Percentiles rank a stretch among this genome's conserved stretches.
These are phyloP conservation scores for Panicum virgatum DNA, from an alignment of 202 grass and related monocot genomes.

Conservation along the genomic window DNA sequence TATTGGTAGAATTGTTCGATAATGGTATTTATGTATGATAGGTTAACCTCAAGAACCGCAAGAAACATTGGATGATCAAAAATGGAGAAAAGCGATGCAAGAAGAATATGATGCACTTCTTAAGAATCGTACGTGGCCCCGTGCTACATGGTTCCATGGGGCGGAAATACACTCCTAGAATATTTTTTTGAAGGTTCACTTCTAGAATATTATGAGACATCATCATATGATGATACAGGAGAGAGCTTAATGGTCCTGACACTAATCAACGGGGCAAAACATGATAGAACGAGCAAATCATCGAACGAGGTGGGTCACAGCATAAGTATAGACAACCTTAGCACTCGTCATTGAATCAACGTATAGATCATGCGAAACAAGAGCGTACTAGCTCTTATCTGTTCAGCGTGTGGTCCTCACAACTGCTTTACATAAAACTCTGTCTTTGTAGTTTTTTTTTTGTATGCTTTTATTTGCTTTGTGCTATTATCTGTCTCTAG, in stretches of 20 bases:
- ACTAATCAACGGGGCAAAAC: conserved; percentile 15
- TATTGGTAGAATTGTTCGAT: too few species aligned
- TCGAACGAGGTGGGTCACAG: conserved; percentile 20
- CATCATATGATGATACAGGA: conserved; percentile 40
- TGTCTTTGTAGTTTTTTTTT: not conserved
- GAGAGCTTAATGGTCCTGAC: conserved; percentile 34
- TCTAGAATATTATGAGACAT: conserved; percentile 23
- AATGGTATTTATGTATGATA: too few species aligned
- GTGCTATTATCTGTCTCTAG: not conserved
- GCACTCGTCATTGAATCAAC: conserved; percentile 2
- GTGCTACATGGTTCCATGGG: too few species aligned
- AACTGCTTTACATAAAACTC: not conserved
- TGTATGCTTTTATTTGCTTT: not conserved
- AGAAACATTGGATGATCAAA: too few species aligned
- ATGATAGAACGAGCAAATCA: conserved; percentile 20
- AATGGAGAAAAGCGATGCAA: too few species aligned
- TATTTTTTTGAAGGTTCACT: too few species aligned
- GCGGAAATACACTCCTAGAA: too few species aligned
- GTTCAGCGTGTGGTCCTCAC: conserved; percentile 25
- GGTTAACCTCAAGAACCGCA: too few species aligned
- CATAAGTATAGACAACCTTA: conserved; percentile 9
- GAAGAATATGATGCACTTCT: too few species aligned
- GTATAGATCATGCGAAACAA: conserved; percentile 3
- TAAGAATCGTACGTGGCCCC: too few species aligned
- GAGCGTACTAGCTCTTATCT: not conserved